Percentiles rank a stretch among this genome's conserved stretches.
phyloP scores from a whole-genome alignment of 164 flowering plant species.

The Warburgia ugandensis region DNA sequence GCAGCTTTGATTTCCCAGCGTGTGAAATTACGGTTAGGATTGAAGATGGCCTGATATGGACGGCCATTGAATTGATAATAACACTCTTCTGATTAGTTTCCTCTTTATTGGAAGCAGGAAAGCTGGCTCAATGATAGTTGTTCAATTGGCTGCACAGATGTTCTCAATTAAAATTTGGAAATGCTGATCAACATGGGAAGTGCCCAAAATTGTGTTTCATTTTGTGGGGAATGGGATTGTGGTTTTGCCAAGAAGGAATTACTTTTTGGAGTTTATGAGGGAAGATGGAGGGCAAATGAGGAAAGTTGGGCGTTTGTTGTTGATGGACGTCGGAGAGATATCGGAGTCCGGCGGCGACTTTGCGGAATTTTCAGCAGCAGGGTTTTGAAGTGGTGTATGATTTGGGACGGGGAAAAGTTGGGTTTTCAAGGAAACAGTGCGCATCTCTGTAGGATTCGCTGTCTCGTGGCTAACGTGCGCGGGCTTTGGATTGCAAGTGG shows the following conservation, averaged over 20 bases:
- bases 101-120: background rate
- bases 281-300: slow-evolving; percentile 27
- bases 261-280: slow-evolving; percentile 48
- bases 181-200: slow-evolving; percentile 5
- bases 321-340: slow-evolving; percentile 86
- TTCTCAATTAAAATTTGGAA: background rate
- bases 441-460: slow-evolving; percentile 55
- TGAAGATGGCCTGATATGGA: background rate
- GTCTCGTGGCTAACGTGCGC: slow-evolving; percentile 8
- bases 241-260: slow-evolving; percentile 64
- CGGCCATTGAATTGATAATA: background rate
- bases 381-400: slow-evolving; percentile 96
- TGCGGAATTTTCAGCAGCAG: slow-evolving; percentile 92
- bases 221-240: slow-evolving; percentile 67
- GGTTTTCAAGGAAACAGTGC: slow-evolving; percentile 70
- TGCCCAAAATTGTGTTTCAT: slow-evolving; percentile 53
- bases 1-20: too few relatives aligned
- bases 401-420: slow-evolving; percentile 55
- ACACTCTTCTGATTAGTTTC: background rate
- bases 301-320: slow-evolving; percentile 73
- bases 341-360: slow-evolving; percentile 36
- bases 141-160: background rate
- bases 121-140: background rate
- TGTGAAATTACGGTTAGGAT: too few relatives aligned
- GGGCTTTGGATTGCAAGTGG: slow-evolving; percentile 2